Evolutionary conservation across 805 yeast species (phyloP).

Genomic region (Diddensiella transvaalensis): DNA sequence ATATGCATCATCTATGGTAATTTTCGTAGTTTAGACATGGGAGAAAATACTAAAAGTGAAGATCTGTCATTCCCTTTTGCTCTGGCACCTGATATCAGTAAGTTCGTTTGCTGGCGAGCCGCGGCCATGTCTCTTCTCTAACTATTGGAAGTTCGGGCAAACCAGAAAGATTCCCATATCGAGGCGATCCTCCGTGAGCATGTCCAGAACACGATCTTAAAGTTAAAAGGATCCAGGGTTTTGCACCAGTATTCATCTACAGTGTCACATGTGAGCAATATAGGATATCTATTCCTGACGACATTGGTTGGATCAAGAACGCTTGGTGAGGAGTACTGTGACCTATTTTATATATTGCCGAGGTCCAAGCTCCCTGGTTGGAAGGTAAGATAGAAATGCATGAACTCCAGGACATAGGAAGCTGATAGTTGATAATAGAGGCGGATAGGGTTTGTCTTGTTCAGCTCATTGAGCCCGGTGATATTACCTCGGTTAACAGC

Average conservation of each 20-base stretch:
- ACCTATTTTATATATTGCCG: slow-evolving; percentile 36
- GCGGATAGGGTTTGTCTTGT: slow-evolving; percentile 55
- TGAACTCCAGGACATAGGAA: slow-evolving; percentile 12
- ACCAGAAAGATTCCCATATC: slow-evolving; percentile 82
- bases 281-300: slow-evolving; percentile 67
- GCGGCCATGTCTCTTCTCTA: slow-evolving; percentile 33
- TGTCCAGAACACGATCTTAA: slow-evolving; percentile 52
- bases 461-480: slow-evolving; percentile 65
- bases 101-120: no score
- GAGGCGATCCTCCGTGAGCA: slow-evolving; percentile 52
- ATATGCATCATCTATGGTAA: no score
- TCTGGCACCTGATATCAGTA: slow-evolving; percentile 81
- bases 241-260: slow-evolving; percentile 61
- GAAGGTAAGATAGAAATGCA: background rate
- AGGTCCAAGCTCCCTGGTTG: slow-evolving; percentile 27
- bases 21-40: no score
- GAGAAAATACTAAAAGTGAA: no score
- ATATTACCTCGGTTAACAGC: slow-evolving; percentile 25
- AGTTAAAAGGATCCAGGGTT: slow-evolving; percentile 51
- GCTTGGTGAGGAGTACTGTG: slow-evolving; percentile 92
- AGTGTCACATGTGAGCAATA: slow-evolving; percentile 53
- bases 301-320: slow-evolving; percentile 76
- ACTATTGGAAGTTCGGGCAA: slow-evolving; percentile 52
- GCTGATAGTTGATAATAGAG: slow-evolving; percentile 20
- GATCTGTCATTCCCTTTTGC: slow-evolving; percentile 56